Base-by-base conservation (phyloP, 768 basidiomycete species). In the Tubosaeta sp. region DNA sequence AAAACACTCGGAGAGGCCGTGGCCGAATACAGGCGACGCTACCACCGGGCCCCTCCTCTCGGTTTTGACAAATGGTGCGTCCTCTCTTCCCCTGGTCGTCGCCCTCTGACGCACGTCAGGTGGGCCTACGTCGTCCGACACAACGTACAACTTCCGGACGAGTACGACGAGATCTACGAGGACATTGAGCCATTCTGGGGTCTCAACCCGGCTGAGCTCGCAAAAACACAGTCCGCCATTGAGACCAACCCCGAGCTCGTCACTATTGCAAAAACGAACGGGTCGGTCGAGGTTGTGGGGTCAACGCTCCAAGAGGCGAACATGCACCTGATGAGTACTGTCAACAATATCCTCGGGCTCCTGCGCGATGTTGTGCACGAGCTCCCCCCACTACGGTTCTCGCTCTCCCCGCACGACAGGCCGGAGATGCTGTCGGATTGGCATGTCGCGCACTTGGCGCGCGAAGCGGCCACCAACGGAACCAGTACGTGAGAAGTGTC, bases 41-140 rank as follows among this genome's bases (percentile, higher is more conserved):
- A 73, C 26, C 60, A 34, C 32, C 64, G 71, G 12, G 48, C 56
- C 4, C 76, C 76, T 0, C 76, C 76, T 2, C 63, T 60, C 34
- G 74, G 73, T 2, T 77, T 77, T 41, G 74, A 77, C 27, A 69
- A 70, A 32, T 77, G 76, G 76, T 77, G 17, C 48, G 66, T 51
- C 8, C 27, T 29, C 8, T 29, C 14, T 7, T 19, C 27, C 14
- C 6, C 6, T 6, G 1, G 3, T 5, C 2, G 1, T 13, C 12
- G 6, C 3, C 8, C 9, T 8, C 13, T 1, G 2, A 19, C 13
- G n/a, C 34, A 19, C 1, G 17, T 14, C 14, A 69, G 74, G 75
- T 78, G 75, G 76, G 55, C 66, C 19, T 78, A 74, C 51, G 72
- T 72, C 6, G 62, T 66, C n/a, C 56, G 58, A 46, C 56, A 78